Base-by-base conservation (phyloP, 192 early-diverging fungal genomes). In the Backusella macrospora region DNA sequence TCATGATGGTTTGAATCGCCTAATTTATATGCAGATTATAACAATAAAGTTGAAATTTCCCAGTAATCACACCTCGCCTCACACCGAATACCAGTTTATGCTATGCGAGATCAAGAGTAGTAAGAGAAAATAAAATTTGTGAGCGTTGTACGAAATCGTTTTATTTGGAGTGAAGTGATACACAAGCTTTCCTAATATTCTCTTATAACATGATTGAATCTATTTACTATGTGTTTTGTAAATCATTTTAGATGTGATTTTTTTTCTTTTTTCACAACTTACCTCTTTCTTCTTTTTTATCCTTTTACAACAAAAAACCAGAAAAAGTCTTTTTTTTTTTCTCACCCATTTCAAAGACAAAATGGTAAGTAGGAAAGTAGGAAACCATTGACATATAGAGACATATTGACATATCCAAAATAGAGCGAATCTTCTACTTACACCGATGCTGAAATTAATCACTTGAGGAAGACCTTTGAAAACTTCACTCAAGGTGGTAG, bases 371-470 rank as follows among this genome's bases (percentile, higher is more conserved):
- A 23, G 52, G n/a, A 52, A 26, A 23, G 29, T 34, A 34, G 29
- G 29, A 49, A 18, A 49, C 9, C 52, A 55, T 55, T 55, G 52
- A 55, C 52, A 26, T 23, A 55, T 55, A 21, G 13, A 55, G 8
- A 55, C 21, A 23, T 55, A 55, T 55, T 55, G 52, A 55, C 52
- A 55, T 26, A 21, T 55, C 26, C 21, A 26, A 59, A 59, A 59
- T 73, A 73, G 71, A 63, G 55, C 55, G 43, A 59, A 59, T 23
- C 52, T 21, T 34, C 59, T n/a, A 47, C 73, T 23, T 69, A 72
- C 13, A 76, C 70, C 39, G 74, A 80, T 5, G 70, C 65, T 48
- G 70, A 76, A 72, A 55, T 76, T 15, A 45, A 75, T 21, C 70
- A 80, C 44, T 44, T 76, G 37, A 67, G 70, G 37, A 62, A 65